Conservation (phyloP, 2,329 filamentous ascomycete genomes). For the Botrytis galanthina region DNA sequence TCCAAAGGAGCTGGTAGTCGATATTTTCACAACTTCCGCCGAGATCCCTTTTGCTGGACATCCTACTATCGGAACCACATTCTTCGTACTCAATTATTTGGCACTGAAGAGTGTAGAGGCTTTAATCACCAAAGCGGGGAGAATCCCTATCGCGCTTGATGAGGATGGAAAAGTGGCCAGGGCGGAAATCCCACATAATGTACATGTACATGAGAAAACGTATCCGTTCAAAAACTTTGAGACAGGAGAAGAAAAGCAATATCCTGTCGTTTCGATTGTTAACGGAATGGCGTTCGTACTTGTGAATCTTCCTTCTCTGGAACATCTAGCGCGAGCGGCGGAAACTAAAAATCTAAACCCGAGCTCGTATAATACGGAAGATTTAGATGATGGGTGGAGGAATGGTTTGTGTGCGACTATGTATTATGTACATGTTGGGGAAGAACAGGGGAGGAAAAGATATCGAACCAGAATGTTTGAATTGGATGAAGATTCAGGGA, state of each 20-base stretch:
- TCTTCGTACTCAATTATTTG: slow-evolving; percentile 42
- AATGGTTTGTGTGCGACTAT: slow-evolving; percentile 28
- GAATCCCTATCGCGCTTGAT: slow-evolving; percentile 46
- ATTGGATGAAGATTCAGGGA: slow-evolving; percentile 57
- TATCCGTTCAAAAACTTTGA: slow-evolving; percentile 38
- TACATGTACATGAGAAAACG: slow-evolving; percentile 53
- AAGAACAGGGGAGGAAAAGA: slow-evolving; percentile 32
- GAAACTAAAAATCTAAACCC: slow-evolving; percentile 35
- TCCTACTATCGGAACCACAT: slow-evolving; percentile 57
- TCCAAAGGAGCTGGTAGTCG: slow-evolving; percentile 43
- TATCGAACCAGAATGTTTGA: slow-evolving; percentile 58
- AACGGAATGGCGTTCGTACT: slow-evolving; percentile 74
- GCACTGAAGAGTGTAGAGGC: slow-evolving; percentile 17
- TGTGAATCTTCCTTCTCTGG: slow-evolving; percentile 58
- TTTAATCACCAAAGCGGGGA: slow-evolving; percentile 56
- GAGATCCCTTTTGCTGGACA: slow-evolving; percentile 64
- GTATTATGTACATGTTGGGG: slow-evolving; percentile 35
- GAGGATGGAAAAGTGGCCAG: slow-evolving; percentile 49
- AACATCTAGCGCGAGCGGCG: slow-evolving; percentile 42
- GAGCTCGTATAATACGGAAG: slow-evolving; percentile 31
- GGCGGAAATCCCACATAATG: slow-evolving; percentile 65
- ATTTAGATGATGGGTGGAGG: slow-evolving; percentile 34
- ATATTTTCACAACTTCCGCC: slow-evolving; percentile 55
- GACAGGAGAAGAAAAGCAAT: slow-evolving; percentile 39
- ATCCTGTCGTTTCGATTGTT: slow-evolving; percentile 58